Conservation (phyloP, 208 protist genomes). For the Borovskyia barvae region DNA sequence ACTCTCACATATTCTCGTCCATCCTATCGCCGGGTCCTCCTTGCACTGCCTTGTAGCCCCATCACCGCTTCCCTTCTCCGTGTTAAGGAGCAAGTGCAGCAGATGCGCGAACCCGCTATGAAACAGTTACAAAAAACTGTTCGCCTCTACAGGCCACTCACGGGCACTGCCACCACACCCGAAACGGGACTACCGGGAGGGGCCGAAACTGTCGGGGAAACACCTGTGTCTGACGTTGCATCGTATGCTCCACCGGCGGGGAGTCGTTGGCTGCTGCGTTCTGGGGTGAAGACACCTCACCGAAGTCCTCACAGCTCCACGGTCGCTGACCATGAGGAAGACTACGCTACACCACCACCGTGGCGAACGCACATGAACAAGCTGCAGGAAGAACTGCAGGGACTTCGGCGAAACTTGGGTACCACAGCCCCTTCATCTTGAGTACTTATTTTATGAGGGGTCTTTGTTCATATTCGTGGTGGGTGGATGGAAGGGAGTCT, state of each 20-base stretch:
- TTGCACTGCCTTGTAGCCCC: slow-evolving; percentile 28
- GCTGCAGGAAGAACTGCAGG: slow-evolving; percentile 50
- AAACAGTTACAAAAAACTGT: slow-evolving; percentile 16
- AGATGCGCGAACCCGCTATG: slow-evolving; percentile 34
- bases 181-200: background rate
- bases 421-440: background rate
- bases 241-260: background rate
- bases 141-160: slow-evolving; percentile 2
- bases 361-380: slow-evolving; percentile 53
- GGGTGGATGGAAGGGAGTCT: no score
- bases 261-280: background rate
- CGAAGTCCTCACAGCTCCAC: slow-evolving; percentile 2
- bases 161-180: slow-evolving; percentile 5
- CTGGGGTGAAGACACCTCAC: slow-evolving; percentile 10
- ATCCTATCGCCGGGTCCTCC: slow-evolving; percentile 39
- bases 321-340: background rate
- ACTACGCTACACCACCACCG: slow-evolving; percentile 10
- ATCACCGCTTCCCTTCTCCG: slow-evolving; percentile 42
- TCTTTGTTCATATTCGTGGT: no score
- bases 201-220: background rate
- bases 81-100: slow-evolving; percentile 49
- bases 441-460: no score
- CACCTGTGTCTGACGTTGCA: background rate
- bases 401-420: slow-evolving; percentile 44
- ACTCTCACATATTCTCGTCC: background rate